Percentiles rank a stretch among this genome's conserved stretches.
Conservation (phyloP, 1,284 basidiomycete species). For the Leccinum solheimii region DNA sequence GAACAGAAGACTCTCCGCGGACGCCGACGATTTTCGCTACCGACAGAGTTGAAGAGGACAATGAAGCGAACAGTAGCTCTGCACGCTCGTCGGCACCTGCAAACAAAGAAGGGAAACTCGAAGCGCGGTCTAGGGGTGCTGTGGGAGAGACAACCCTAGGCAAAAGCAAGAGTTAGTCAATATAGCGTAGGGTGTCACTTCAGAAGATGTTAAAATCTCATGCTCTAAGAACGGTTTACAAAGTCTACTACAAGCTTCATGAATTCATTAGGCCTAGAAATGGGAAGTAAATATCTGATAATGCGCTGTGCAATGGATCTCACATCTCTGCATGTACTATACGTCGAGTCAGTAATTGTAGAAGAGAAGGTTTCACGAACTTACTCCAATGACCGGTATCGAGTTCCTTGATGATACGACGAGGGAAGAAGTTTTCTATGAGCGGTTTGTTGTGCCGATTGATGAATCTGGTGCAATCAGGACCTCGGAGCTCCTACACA, state of each 20-base stretch:
- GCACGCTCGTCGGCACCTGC: background rate
- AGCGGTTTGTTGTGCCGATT: slow-evolving; percentile 63
- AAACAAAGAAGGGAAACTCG: background rate
- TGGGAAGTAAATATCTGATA: background rate
- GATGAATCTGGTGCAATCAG: slow-evolving; percentile 54
- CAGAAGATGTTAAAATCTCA: background rate
- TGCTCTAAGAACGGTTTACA: slow-evolving; percentile 28
- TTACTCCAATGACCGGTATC: slow-evolving; percentile 72
- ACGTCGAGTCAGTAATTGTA: slow-evolving; percentile 3
- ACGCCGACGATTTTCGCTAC: slow-evolving; percentile 17
- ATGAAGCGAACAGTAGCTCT: slow-evolving; percentile 2
- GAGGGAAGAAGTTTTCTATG: slow-evolving; percentile 69
- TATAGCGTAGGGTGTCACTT: background rate
- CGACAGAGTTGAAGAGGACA: slow-evolving; percentile 2
- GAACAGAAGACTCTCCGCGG: slow-evolving; percentile 26
- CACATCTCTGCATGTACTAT: slow-evolving; percentile 64
- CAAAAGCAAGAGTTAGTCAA: background rate
- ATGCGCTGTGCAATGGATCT: slow-evolving; percentile 10
- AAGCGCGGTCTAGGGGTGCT: background rate
- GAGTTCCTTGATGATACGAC: slow-evolving; percentile 51
- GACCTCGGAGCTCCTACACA: background rate
- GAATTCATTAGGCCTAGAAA: slow-evolving; percentile 48
- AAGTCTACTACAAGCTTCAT: slow-evolving; percentile 44
- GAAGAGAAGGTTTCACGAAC: slow-evolving; percentile 3
- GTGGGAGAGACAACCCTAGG: background rate